Conservation (phyloP, 2,329 filamentous ascomycete genomes). For the Penicillium psychrosexuale region DNA sequence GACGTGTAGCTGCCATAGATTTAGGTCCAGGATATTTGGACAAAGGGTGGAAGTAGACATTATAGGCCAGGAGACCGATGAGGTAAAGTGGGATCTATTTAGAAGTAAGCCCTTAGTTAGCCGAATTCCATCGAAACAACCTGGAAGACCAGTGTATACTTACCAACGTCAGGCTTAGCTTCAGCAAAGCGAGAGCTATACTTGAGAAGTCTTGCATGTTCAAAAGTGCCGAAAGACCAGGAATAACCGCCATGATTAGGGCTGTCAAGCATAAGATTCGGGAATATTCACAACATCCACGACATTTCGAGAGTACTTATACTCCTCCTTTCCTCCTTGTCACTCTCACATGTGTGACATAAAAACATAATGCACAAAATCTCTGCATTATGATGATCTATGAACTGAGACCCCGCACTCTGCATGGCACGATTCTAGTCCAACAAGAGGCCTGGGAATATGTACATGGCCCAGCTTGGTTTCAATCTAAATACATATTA, state of each 20-base stretch:
- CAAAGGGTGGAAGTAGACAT: slow-evolving; percentile 32
- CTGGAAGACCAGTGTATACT: not conserved
- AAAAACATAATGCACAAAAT: not conserved
- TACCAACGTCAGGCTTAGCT: not conserved
- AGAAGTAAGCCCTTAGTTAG: not conserved
- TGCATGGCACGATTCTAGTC: not conserved
- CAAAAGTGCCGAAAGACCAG: not conserved
- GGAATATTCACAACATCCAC: not conserved
- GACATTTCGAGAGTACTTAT: not conserved
- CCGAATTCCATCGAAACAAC: not conserved
- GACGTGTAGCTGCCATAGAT: slow-evolving; percentile 20
- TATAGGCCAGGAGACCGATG: slow-evolving; percentile 20
- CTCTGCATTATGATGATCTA: not conserved
- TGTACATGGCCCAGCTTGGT: not conserved
- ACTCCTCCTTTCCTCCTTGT: not conserved
- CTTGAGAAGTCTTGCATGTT: not conserved
- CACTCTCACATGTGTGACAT: not conserved
- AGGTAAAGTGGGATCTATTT: slow-evolving; percentile 8
- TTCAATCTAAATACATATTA: not conserved
- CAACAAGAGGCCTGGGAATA: not conserved
- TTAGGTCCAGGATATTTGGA: slow-evolving; percentile 28
- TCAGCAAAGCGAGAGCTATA: not conserved
- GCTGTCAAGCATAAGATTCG: not conserved
- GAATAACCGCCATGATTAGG: not conserved
- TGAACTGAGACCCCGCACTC: not conserved